These are phyloP conservation scores for Teunomyces kruisii DNA, from an alignment of 805 yeast species.

Conservation along the genomic window DNA sequence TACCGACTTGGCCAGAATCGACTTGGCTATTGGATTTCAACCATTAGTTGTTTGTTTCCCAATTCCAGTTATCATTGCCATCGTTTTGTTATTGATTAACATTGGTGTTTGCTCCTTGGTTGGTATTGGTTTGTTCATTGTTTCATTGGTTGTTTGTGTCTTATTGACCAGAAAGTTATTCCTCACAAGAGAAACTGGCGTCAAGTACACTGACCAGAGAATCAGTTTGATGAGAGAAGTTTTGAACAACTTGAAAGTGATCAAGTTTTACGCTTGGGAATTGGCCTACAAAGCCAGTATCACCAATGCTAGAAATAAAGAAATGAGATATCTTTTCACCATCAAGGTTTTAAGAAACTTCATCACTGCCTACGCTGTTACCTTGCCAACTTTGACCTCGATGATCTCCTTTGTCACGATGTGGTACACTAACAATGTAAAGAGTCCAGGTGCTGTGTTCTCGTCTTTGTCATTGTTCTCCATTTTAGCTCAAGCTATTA, in stretches of 20 bases:
- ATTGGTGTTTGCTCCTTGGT: slow-evolving; percentile 42
- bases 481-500: slow-evolving; percentile 44
- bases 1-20: slow-evolving; percentile 45
- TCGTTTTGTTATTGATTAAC: slow-evolving; percentile 33
- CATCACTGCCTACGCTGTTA: slow-evolving; percentile 44
- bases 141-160: slow-evolving; percentile 35
- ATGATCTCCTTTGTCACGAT: slow-evolving; percentile 46
- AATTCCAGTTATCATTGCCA: slow-evolving; percentile 40
- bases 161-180: slow-evolving; percentile 34
- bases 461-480: slow-evolving; percentile 42
- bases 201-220: slow-evolving; percentile 41
- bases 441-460: slow-evolving; percentile 40
- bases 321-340: slow-evolving; percentile 41
- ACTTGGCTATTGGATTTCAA: slow-evolving; percentile 44
- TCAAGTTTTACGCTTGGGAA: slow-evolving; percentile 50
- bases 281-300: slow-evolving; percentile 38
- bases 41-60: slow-evolving; percentile 44
- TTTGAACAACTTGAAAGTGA: slow-evolving; percentile 39
- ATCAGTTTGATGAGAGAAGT: slow-evolving; percentile 44
- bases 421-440: slow-evolving; percentile 44
- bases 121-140: slow-evolving; percentile 41
- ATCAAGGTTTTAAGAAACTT: slow-evolving; percentile 42
- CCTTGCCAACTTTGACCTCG: slow-evolving; percentile 43
- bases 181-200: slow-evolving; percentile 34
- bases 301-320: slow-evolving; percentile 35